Conservation (phyloP, 345 rosid species). For the Lagerstroemia speciosa region DNA sequence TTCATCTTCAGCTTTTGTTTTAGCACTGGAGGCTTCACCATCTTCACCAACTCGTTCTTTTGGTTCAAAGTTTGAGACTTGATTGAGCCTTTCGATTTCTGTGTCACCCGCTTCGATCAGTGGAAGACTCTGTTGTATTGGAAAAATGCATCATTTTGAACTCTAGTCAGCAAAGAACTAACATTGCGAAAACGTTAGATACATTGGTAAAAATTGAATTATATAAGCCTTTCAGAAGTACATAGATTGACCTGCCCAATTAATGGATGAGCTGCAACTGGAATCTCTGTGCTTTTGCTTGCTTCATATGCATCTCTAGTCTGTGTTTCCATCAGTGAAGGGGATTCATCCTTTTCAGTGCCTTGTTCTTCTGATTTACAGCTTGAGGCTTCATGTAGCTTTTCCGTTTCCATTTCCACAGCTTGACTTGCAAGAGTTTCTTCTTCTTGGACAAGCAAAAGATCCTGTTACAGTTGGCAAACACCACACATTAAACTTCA, state of each 20-base stretch:
- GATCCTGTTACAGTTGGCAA: not conserved
- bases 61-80: conserved; percentile 11
- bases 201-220: not conserved
- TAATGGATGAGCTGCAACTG: not conserved
- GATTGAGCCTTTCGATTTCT: not conserved
- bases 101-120: conserved; percentile 2
- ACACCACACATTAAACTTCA: not conserved
- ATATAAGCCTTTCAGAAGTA: not conserved
- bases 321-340: not conserved
- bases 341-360: not conserved
- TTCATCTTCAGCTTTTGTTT: conserved; percentile 4
- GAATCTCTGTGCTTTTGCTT: not conserved
- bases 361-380: not conserved
- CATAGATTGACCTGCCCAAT: not conserved
- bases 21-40: not conserved
- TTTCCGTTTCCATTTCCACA: not conserved
- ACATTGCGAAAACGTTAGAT: not conserved
- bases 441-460: not conserved
- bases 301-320: not conserved
- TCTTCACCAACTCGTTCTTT: conserved; percentile 8
- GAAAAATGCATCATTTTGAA: not conserved
- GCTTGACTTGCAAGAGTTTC: not conserved
- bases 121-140: conserved; percentile 1
- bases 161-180: not conserved
- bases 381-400: not conserved